Conservation (phyloP, 805 yeast genomes). For the Grigorovia jiainica region DNA sequence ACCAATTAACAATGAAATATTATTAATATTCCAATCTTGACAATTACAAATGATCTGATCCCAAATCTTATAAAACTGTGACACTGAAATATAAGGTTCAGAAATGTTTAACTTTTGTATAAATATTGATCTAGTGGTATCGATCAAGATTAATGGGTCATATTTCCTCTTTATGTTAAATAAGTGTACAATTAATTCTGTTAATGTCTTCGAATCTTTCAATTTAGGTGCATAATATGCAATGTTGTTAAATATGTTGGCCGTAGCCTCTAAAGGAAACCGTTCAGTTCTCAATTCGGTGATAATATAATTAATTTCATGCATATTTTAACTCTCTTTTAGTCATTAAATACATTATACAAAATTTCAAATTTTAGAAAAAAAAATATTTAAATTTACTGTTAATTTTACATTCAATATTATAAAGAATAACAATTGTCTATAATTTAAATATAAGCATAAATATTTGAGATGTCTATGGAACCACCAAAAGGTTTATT, state of each 20-base stretch:
- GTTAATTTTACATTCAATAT: too few species aligned
- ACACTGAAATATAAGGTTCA: slow-evolving; percentile 19
- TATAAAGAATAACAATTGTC: too few species aligned
- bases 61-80: slow-evolving; percentile 20
- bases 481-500: slow-evolving; percentile 12
- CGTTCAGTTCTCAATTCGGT: too few species aligned
- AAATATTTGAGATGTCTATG: slow-evolving; percentile 8
- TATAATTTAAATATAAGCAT: too few species aligned
- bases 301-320: too few species aligned
- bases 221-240: slow-evolving; percentile 23
- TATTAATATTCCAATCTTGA: slow-evolving; percentile 14
- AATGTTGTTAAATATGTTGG: slow-evolving; percentile 13
- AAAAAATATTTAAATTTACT: too few species aligned
- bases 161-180: slow-evolving; percentile 2
- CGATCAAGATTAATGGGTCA: slow-evolving; percentile 10
- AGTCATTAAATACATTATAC: too few species aligned
- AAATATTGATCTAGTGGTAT: slow-evolving; percentile 15
- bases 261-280: background rate
- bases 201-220: background rate
- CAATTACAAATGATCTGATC: slow-evolving; percentile 9
- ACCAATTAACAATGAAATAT: slow-evolving; percentile 20
- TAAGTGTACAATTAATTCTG: slow-evolving; percentile 8
- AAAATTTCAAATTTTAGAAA: too few species aligned
- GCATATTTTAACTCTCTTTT: too few species aligned
- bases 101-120: slow-evolving; percentile 26